Evolutionary conservation across 2,329 filamentous ascomycete species (phyloP), one percentile per base, ranked within the genome.

Genomic region (Corinectria fuckeliana): DNA sequence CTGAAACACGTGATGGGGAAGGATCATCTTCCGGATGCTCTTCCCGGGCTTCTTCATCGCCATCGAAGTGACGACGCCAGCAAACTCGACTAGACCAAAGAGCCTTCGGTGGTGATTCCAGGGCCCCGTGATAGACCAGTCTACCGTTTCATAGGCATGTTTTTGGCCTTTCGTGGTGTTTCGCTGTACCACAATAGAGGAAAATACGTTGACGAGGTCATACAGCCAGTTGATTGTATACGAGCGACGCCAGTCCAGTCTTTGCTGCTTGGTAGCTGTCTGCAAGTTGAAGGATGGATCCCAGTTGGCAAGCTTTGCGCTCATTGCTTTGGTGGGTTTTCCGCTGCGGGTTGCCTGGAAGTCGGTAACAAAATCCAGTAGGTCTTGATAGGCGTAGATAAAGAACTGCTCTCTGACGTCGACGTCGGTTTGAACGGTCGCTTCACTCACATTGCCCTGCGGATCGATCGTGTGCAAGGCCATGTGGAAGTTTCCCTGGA

Each of bases 181-280:
- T 5, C 69, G 71, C 52, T 80, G 74, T 1, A 79, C 69, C 16
- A 80, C 76, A 55, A 77, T 66, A 4, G 69, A 63, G 0, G 78
- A 79, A 54, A 76, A 81, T 4, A 80, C 23, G 50, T 82, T 83
- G 62, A 84, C 78, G 5, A 84, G 63, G 53, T 83, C 80, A 58
- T 83, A 84, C 0, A 85, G 74, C 81, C 80, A 83, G 58, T 79
- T 82, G 59, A 84, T 81, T 2, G 78, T 81, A 52, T 81, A 84
- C 0, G 69, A 63, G 2, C 80, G 77, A 6, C 81, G 79, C 81
- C 81, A 85, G 8, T 73, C 68, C 3, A 80, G 36, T 20, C 78
- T 69, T 49, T 82, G 65, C 5, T 77, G 68, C 9, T 76, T 67
- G n/a, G 68, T 80, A 0, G 76, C 77, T 2, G 45, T 42, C 50